Base-by-base conservation (phyloP, 129 eudicot genomes). In the Tagetes erecta region DNA sequence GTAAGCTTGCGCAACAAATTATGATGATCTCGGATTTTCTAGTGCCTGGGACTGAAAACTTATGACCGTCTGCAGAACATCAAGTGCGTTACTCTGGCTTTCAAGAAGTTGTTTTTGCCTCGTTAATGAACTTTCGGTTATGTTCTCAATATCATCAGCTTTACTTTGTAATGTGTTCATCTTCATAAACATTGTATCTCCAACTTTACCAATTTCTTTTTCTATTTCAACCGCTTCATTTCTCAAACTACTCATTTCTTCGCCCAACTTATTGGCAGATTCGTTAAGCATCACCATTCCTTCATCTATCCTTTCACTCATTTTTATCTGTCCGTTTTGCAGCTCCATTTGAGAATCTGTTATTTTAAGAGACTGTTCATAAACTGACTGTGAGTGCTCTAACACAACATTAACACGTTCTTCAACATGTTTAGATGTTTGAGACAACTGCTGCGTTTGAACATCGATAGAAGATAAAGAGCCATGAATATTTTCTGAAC, bases 91-190 rank as follows among this genome's bases (percentile, higher is more conserved):
- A n/a, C 81, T 74, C 70, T 92, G 97, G 12, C 87, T 77, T 13
- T 85, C 87, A 40, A 92, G 64, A 80, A 92, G 91, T 71, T 89
- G 83, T 4, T 81, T 90, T 76, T 89, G 97, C 68, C 81, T 87
- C 13, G 79, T 87, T 42, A 92, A 60, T 3, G 96, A 89, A 33
- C 71, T 68, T 52, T 79, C 89, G 0, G 97, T 80, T 79, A 85
- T 76, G 31, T 78, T 76, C 71, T 79, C 89, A 11, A 89, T 92
- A 63, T 85, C 88, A 75, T 85, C 91, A 3, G 97, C 91, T 82
- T 85, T 92, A 12, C 70, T 77, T 63, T 89, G 88, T 40, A 92
- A 73, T 20, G 50, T 67, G 37, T 78, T 68, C 96, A 92, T 85
- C 83, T 80, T 84, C 64, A 68, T 78, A 56, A 63, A 76, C 96